Base-by-base conservation (phyloP, 2,329 filamentous ascomycete genomes). In the Grosmannia huntii region DNA sequence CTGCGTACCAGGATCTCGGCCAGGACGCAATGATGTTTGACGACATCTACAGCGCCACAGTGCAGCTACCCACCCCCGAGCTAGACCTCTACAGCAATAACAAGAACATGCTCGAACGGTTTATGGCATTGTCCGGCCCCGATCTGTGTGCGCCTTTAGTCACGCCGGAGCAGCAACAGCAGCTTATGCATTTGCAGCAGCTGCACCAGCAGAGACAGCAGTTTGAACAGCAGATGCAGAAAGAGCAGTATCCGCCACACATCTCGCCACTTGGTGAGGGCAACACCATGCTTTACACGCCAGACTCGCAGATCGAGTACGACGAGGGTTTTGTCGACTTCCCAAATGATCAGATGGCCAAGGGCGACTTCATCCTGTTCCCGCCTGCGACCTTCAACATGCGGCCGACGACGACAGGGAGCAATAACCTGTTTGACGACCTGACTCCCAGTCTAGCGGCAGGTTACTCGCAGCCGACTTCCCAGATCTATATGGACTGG, bases 211-310 rank as follows among this genome's bases (percentile, higher is more conserved):
- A 60, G 58, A 36, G 16, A n/a, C 59, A 58, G 23, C 59, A 58
- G 44, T 6, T 46, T 11, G 55, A 54, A 46, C 41, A 53, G 48
- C 58, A 57, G 46, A 31, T 41, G 49, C 44, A 53, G 33, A 59
- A 61, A 48, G 54, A 48, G 3, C 50, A 58, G 46, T 41, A 60
- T 36, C n/a, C 31, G 44, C 27, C 57, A 3, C 58, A 57, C 48
- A 79, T 89, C 61, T 90, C 86, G 4, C 85, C 86, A 10, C 76
- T 77, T 57, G 86, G 84, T 5, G 85, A 89, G 65, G 78, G 80
- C 41, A 84, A 86, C 60, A 73, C 83, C 1, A 87, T 88, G 73
- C 77, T 89, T 36, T 86, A 78, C 70, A 86, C 86, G 11, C 83
- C 86, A 53, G 77, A 77, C 49, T 84, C 84, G 0, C 69, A 83